phyloP scores from a whole-genome alignment of 192 early-diverging fungal species.

The Haplosporangium gracile region DNA sequence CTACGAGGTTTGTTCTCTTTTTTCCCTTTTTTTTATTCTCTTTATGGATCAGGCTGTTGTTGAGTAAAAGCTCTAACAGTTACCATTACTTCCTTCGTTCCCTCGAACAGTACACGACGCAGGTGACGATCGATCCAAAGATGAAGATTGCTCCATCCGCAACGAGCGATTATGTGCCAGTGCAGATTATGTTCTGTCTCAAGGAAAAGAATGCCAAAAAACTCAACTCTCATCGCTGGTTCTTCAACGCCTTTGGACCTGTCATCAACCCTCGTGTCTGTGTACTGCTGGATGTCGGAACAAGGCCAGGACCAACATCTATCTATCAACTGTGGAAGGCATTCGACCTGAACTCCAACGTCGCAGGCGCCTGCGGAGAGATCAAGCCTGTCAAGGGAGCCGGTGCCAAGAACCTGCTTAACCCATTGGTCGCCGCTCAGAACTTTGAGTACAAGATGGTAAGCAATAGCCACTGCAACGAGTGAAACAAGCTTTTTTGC shows the following conservation, averaged over 20 bases:
- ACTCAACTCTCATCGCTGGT: slow-evolving; percentile 84
- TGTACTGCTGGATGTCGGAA: slow-evolving; percentile 85
- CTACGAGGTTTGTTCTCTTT: slow-evolving; percentile 56
- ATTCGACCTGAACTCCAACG: slow-evolving; percentile 78
- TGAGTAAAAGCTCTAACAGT: neutral
- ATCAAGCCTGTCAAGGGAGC: slow-evolving; percentile 72
- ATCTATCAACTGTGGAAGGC: slow-evolving; percentile 87
- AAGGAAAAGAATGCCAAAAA: slow-evolving; percentile 94
- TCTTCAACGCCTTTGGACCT: slow-evolving; percentile 74
- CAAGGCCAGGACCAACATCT: slow-evolving; percentile 76
- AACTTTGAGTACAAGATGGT: slow-evolving; percentile 88
- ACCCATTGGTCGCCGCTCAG: slow-evolving; percentile 84
- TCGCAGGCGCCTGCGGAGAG: slow-evolving; percentile 89
- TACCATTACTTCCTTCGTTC: neutral
- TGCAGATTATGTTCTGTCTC: slow-evolving; percentile 83
- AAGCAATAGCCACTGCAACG: neutral
- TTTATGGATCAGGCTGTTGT: neutral
- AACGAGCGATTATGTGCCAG: slow-evolving; percentile 72
- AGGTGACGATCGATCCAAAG: slow-evolving; percentile 74
- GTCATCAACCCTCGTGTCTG: slow-evolving; percentile 69
- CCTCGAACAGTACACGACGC: slow-evolving; percentile 74
- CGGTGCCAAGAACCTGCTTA: slow-evolving; percentile 72
- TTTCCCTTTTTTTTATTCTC: neutral
- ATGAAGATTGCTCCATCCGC: slow-evolving; percentile 68
- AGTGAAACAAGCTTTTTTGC: neutral